Base-by-base conservation (phyloP, 805 yeast species). In the Cyberlindnera maritima region DNA sequence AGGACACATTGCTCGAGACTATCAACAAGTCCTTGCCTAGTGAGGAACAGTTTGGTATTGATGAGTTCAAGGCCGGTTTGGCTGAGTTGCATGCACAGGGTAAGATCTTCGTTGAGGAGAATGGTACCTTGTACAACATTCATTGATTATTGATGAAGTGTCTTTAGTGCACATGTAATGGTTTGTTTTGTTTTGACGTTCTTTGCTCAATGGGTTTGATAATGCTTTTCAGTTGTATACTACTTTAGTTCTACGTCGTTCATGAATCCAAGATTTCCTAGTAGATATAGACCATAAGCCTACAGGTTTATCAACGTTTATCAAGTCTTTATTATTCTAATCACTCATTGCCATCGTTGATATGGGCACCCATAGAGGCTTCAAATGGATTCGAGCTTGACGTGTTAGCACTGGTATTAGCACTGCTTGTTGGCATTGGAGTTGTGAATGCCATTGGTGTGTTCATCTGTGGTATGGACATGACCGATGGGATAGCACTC, bases 41-140 rank as follows among this genome's bases (percentile, higher is more conserved):
- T 10, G 76, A 72, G 45, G 75, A 73, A 39, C 48, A 48, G 44
- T 74, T 69, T 53, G 44, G 58, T 2, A 55, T 42, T n/a, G 57
- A 52, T 11, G 77, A 74, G 55, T 67, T 65, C 9, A 46, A 46
- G 18, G 69, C 71, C 2, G 76, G 72, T 3, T 53, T 74, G 39
- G 44, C 53, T 13, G 49, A 53, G 37, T 59, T 74, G 19, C 55
- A 58, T n/a, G 65, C 61, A 2, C 21, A 47, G 35, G 48, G 31
- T 47, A 64, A 67, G 57, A 59, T 71, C 46, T 66, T 66, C 59
- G 43, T 61, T 32, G 63, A 66, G 36, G 71, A 61, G 2, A 67
- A 58, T 10, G 54, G 54, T 31, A 42, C 34, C 20, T 18, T 46
- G 39, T 51, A 43, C 42, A 25, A 33, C 12, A 31, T 49, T 35